phyloP scores from a whole-genome alignment of 1,284 basidiomycete species.

The Sporisorium graminicola region DNA sequence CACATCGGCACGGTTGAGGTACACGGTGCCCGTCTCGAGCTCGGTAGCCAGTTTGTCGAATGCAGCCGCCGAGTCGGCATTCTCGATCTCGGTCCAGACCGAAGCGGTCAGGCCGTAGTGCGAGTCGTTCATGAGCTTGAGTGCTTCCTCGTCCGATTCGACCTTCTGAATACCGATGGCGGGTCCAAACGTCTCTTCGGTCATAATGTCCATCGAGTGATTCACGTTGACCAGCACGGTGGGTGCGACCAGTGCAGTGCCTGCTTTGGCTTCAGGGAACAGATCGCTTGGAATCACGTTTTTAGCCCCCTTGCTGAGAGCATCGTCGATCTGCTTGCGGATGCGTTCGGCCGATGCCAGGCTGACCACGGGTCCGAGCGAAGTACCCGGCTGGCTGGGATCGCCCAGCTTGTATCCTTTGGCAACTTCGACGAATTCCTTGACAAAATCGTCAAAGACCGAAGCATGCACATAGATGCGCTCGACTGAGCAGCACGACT shows the following conservation, averaged over 20 bases:
- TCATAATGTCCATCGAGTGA: constrained; percentile 95
- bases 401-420: constrained; percentile 89
- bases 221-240: constrained; percentile 88
- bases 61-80: constrained; percentile 76
- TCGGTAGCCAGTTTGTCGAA: constrained; percentile 81
- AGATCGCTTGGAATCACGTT: constrained; percentile 69
- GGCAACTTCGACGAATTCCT: constrained; percentile 79
- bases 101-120: constrained; percentile 92
- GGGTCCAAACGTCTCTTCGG: constrained; percentile 79
- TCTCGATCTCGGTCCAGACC: constrained; percentile 83
- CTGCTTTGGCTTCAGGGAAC: constrained; percentile 76
- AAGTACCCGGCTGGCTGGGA: constrained; percentile 80
- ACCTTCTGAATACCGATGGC: constrained; percentile 91
- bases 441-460: constrained; percentile 84
- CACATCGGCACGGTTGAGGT: constrained; percentile 80
- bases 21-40: constrained; percentile 89
- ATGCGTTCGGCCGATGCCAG: constrained; percentile 85
- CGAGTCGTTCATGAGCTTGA: constrained; percentile 95
- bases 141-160: constrained; percentile 83
- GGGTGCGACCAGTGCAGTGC: constrained; percentile 86
- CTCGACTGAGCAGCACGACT: constrained; percentile 89
- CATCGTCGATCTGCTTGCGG: constrained; percentile 85
- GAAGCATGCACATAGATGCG: constrained; percentile 92
- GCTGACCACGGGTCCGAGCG: constrained; percentile 90
- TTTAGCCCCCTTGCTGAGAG: constrained; percentile 68